Evolutionary conservation across 805 yeast species (phyloP), one percentile per base, ranked within the genome.

Genomic region (Candida vartiovaarae): DNA sequence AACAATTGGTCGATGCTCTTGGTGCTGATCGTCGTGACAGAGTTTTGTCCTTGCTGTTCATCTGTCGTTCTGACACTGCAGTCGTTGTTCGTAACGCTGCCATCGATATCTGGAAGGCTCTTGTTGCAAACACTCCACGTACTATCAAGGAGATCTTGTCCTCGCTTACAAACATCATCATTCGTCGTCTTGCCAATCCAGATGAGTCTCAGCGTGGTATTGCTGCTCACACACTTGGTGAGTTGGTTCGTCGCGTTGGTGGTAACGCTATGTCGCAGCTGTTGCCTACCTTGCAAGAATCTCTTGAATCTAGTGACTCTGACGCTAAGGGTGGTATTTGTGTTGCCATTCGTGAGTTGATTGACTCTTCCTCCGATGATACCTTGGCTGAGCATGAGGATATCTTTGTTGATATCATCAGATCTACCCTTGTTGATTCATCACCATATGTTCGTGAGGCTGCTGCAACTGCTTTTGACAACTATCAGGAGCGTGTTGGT

Each of bases 251-350:
- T 58, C 77, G 99, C 58, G 96, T 89, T 44, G 97, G 97, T 48
- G 79, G 87, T 28, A 82, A 82, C 54, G 95, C 96, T 0, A 73
- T 93, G 49, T 70, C 87, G 3, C 88, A 85, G 60, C 67, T 93
- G 49, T 69, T 93, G 47, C 99, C 99, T 36, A 84, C 95, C 4
- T 69, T 91, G 54, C 84, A 86, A 52, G 76, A 74, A 34, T 75
- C 87, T 1, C 66, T 84, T 49, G 60, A 70, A 42, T 59, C 75
- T 29, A 65, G 74, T 43, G 93, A 84, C 55, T 68, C 85, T n/a
- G 93, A 83, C 60, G 83, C 95, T 32, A 86, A 85, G 60, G 95
- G 90, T 68, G 99, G 99, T 71, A 87, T 93, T 41, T 93, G 99
- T 71, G 80, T 91, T 61, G 99, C 99, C 7, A 70, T 89, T 39